These are phyloP conservation scores for Eucalyptus dawsonii DNA, from an alignment of 345 rosid species.

Conservation along the genomic window DNA sequence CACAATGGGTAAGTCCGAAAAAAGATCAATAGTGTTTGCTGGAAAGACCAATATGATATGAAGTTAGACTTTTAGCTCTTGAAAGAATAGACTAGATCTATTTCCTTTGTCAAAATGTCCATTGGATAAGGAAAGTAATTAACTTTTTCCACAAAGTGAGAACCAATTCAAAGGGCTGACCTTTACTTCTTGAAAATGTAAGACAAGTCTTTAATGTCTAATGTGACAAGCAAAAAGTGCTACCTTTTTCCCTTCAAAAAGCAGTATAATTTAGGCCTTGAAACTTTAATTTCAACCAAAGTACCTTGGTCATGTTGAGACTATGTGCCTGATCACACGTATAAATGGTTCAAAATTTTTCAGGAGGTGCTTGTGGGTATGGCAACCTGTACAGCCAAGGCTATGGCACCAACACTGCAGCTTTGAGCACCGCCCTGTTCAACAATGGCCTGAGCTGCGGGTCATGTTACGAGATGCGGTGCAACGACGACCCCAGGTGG, in stretches of 20 bases:
- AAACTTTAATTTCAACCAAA: not conserved
- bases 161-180: not conserved
- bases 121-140: not conserved
- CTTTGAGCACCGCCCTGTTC: constrained; percentile 63
- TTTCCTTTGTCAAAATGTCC: not conserved
- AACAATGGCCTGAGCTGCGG: constrained; percentile 71
- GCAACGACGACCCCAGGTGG: constrained; percentile 53
- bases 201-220: not conserved
- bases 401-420: constrained; percentile 73
- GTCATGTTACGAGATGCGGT: constrained; percentile 56
- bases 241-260: not conserved
- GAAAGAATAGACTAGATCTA: not conserved
- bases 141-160: not conserved
- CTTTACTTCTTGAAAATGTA: not conserved
- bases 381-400: constrained; percentile 67
- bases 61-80: not conserved
- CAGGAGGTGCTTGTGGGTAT: constrained; percentile 69
- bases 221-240: not conserved
- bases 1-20: constrained; percentile 55
- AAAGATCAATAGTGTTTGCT: not conserved
- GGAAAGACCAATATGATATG: not conserved
- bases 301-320: not conserved
- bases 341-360: not conserved
- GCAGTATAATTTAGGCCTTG: not conserved
- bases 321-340: not conserved